Base-by-base conservation (phyloP, 768 basidiomycete genomes). In the Crepidotus variabilis region DNA sequence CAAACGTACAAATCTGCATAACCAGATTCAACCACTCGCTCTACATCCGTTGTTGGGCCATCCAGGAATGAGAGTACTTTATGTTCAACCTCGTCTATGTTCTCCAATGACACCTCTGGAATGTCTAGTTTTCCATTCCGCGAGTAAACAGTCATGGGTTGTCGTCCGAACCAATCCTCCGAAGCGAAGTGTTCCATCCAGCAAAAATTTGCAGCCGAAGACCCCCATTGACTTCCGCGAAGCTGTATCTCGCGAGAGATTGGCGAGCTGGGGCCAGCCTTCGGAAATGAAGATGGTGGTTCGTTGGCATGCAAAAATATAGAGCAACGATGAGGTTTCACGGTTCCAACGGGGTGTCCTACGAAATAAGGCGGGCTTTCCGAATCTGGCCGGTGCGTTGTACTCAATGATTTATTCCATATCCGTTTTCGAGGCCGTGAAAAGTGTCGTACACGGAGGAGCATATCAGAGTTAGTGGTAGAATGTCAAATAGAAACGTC, bases 1-100 rank as follows among this genome's bases (percentile, higher is more conserved):
- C 92, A 94, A 1, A 94, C 83, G 62, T 86, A 89, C 16, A 90
- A 58, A 20, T 78, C 71, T 4, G 75, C 64, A 34, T 72, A 66
- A 36, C 61, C 20, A n/a, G 55, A 7, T 13, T 60, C 61, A 39
- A 47, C 23, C 46, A 55, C 20, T 23, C 39, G 47, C 18, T 56
- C 23, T 33, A 57, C 60, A 47, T 24, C 64, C 54, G 35, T 56
- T 23, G 6, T 18, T 6, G n/a, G 22, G n/a, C 10, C 33, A 13
- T 33, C 24, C 9, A 65, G 59, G 57, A 74, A 75, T 11, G 59
- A 63, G 34, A 60, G 63, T 48, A 86, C 73, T 51, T 50, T 62
- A 22, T 63, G 63, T 35, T 68, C 79, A 1, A 84, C 75, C 11
- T 78, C 72, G 6, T 82, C 78, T 32, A 85, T 48, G 55, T 85